phyloP scores from a whole-genome alignment of 192 early-diverging fungal species.

The Coemansia sp. region DNA sequence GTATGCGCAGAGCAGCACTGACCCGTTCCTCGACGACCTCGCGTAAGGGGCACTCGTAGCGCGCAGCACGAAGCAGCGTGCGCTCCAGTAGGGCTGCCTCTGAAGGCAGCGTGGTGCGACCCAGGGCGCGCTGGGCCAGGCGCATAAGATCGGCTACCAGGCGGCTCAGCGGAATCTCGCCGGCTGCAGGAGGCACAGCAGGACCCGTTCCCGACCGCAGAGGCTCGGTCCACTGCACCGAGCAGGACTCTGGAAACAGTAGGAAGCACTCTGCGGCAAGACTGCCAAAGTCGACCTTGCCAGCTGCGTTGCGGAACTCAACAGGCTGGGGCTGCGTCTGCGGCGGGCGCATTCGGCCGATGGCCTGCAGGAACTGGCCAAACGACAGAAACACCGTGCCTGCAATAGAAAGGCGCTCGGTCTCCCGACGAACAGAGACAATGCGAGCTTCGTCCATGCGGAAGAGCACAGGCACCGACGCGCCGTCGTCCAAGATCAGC shows the following conservation, averaged over 20 bases:
- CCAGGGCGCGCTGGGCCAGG: slow-evolving; percentile 35
- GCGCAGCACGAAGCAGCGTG: slow-evolving; percentile 43
- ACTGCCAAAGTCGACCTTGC: slow-evolving; percentile 30
- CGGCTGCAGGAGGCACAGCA: slow-evolving; percentile 5
- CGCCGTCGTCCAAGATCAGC: slow-evolving; percentile 46
- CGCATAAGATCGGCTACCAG: slow-evolving; percentile 32
- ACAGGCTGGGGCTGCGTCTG: neutral
- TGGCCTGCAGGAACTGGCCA: slow-evolving; percentile 44
- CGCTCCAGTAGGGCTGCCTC: slow-evolving; percentile 45
- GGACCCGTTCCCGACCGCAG: slow-evolving; percentile 10
- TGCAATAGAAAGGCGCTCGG: slow-evolving; percentile 40
- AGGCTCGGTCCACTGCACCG: slow-evolving; percentile 44
- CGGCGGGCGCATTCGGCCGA: slow-evolving; percentile 14
- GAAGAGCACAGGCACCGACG: slow-evolving; percentile 30
- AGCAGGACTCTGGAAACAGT: slow-evolving; percentile 45
- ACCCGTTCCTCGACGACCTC: slow-evolving; percentile 52
- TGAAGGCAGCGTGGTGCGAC: slow-evolving; percentile 9
- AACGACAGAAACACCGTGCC: slow-evolving; percentile 46
- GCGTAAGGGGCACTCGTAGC: slow-evolving; percentile 48
- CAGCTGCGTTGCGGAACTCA: slow-evolving; percentile 27
- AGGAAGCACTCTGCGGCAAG: slow-evolving; percentile 44
- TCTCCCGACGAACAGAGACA: slow-evolving; percentile 32
- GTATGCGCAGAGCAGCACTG: slow-evolving; percentile 23
- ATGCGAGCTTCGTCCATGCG: slow-evolving; percentile 54
- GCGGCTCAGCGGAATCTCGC: slow-evolving; percentile 37